Evolutionary conservation across 192 early-diverging fungal species (phyloP).

Genomic region (Piromyces finnis): DNA sequence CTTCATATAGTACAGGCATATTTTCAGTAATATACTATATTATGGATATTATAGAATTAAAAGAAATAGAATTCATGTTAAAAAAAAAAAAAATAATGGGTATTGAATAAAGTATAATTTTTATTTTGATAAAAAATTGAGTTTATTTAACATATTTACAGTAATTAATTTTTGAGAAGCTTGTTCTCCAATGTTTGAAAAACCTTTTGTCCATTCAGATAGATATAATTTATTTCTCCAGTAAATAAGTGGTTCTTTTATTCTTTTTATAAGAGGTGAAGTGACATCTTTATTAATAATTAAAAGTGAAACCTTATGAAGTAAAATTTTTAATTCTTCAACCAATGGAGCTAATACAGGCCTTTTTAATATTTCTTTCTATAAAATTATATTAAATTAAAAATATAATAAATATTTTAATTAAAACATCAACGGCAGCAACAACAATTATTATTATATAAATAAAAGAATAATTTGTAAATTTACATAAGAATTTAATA

Average conservation of each 20-base stretch:
- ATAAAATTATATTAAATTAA: constrained; percentile 1
- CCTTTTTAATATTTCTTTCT: constrained; percentile 48
- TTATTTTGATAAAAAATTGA: no score
- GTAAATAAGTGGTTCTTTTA: constrained; percentile 3
- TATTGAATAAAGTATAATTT: no score
- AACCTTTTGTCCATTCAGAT: not conserved
- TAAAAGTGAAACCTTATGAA: constrained; percentile 56
- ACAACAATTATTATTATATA: no score
- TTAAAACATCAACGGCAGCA: not conserved
- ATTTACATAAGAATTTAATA: constrained; percentile 44
- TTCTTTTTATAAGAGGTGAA: constrained; percentile 30
- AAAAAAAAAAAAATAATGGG: no score
- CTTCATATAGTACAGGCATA: not conserved
- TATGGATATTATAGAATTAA: not conserved
- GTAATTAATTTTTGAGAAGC: not conserved
- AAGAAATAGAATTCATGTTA: no score
- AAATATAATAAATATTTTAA: no score
- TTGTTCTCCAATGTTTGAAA: not conserved
- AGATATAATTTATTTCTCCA: not conserved
- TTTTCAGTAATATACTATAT: not conserved
- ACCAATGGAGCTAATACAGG: constrained; percentile 40
- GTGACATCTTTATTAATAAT: constrained; percentile 53
- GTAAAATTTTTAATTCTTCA: constrained; percentile 54
- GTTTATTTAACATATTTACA: not conserved
- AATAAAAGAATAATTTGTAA: no score